Conservation (phyloP, 164 flowering plant genomes). For the Liquidambar formosana region DNA sequence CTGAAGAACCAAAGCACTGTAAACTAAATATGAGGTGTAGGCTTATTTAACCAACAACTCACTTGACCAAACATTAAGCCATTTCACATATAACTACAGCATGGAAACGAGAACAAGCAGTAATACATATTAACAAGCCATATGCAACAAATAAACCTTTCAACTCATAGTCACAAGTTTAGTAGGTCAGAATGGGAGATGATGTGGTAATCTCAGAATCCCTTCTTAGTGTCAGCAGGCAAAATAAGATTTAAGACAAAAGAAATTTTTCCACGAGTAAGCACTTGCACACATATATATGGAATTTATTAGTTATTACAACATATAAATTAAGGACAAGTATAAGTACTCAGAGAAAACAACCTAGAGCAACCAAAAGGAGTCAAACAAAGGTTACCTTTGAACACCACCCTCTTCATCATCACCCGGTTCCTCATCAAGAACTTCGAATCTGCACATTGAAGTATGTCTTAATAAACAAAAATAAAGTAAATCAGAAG, state of each 20-base stretch:
- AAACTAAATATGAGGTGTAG: neutral
- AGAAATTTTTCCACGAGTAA: no score
- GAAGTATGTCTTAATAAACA: neutral
- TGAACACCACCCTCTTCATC: constrained; percentile 89
- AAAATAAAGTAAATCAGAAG: neutral
- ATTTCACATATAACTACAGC: neutral
- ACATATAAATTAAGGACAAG: neutral
- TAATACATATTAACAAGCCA: neutral
- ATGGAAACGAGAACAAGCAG: neutral
- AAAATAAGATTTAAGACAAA: no score
- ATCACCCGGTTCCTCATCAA: constrained; percentile 99
- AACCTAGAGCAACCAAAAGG: constrained; percentile 9
- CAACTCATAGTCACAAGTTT: neutral
- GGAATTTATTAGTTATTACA: no score
- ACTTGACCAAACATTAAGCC: neutral
- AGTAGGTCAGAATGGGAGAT: neutral
- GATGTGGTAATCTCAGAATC: no score
- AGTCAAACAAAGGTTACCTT: constrained; percentile 43
- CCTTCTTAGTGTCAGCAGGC: no score
- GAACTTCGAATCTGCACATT: constrained; percentile 78
- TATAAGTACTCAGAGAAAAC: neutral
- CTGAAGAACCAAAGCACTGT: neutral
- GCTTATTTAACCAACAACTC: neutral
- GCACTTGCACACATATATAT: no score
- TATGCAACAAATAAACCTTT: neutral